Evolutionary conservation across 768 basidiomycete species (phyloP), one percentile per base, ranked within the genome.

Genomic region (Fibroporia radiculosa): DNA sequence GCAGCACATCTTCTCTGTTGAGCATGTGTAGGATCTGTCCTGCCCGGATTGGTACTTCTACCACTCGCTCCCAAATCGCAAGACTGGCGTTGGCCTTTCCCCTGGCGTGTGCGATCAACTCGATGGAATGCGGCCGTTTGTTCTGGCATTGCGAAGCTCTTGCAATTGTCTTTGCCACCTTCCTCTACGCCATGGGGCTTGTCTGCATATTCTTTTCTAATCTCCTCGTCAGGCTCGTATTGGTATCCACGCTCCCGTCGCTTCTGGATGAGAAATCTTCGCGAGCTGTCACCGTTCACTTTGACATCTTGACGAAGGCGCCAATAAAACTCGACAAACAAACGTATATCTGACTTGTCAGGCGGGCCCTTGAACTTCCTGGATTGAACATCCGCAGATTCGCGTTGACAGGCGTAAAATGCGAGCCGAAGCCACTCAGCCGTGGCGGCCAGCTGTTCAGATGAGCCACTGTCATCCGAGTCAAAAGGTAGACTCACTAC

Each of bases 301-400:
- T 23, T 10, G 13, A 4, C 3, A n/a, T 38, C 25, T 20, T 7
- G 18, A 16, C 49, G 38, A 19, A 55, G 37, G 13, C 40, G 13
- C 61, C 61, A 62, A 44, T 54, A 62, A 42, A 58, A 59, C 24
- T 42, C 44, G 32, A 61, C 49, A 48, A 63, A 63, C 8, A 56
- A 27, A 4, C 26, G 28, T 19, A 2, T 6, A n/a, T 12, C 1
- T 38, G 44, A 29, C 24, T 42, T 43, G 2, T 28, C 35, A 11
- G 34, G 28, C 10, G 25, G 23, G 6, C 22, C 13, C 12, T 32
- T 22, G 29, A 46, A 31, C 1, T 35, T 33, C 26, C 31, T 23
- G 4, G 41, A 18, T 22, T 7, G 16, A 4, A 18, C 27, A 7
- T 32, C 12, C 3, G 28, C 7, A 10, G 16, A 13, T 23, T 32